Conservation (phyloP, 352 stramenopile species). For the Globisporangium parvum region DNA sequence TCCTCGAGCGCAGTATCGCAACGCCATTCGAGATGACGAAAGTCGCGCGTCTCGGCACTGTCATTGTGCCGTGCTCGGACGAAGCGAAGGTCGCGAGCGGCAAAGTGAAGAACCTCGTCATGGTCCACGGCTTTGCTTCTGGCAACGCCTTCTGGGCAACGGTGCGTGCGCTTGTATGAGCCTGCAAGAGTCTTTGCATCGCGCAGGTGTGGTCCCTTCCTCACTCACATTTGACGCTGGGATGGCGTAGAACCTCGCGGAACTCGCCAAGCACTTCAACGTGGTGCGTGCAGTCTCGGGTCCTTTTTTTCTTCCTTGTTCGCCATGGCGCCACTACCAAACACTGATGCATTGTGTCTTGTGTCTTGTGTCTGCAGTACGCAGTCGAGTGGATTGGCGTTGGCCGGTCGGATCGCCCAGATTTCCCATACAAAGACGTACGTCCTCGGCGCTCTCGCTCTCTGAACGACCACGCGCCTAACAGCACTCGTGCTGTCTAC, state of each 20-base stretch:
- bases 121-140: conserved; percentile 77
- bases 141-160: conserved; percentile 81
- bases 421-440: conserved; percentile 69
- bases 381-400: conserved; percentile 83
- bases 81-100: conserved; percentile 29
- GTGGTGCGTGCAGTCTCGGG: conserved; percentile 37
- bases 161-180: conserved; percentile 17
- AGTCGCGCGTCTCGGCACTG: conserved; percentile 67
- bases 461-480: no score
- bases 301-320: conserved; percentile 1
- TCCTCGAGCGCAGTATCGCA: conserved; percentile 40
- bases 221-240: conserved; percentile 2
- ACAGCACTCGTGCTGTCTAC: no score
- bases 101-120: conserved; percentile 57
- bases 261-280: conserved; percentile 76
- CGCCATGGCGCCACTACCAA: background rate
- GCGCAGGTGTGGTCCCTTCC: conserved; percentile 3
- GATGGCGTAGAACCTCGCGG: conserved; percentile 48
- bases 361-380: conserved; percentile 32
- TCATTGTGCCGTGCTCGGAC: conserved; percentile 73
- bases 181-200: background rate
- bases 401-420: conserved; percentile 69
- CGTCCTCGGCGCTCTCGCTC: conserved; percentile 9
- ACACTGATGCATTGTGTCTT: background rate
- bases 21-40: conserved; percentile 73